Conservation (phyloP, 495 filamentous ascomycete species). For the Neurospora sublineolata region DNA sequence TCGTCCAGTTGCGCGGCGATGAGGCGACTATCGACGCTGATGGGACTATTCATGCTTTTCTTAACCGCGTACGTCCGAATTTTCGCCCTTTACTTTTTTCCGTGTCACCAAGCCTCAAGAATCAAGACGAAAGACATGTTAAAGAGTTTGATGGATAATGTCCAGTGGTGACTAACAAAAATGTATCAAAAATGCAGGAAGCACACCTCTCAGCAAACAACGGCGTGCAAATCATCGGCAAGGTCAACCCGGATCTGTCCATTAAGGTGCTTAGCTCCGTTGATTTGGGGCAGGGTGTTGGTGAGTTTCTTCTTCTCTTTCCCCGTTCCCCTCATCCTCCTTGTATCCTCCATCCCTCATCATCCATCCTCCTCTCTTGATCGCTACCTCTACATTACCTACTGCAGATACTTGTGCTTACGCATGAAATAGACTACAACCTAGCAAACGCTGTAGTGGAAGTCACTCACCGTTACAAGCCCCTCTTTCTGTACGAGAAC, state of each 20-base stretch:
- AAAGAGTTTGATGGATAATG: not conserved
- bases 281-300: slow-evolving; percentile 66
- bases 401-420: not conserved
- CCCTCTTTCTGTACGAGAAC: slow-evolving; percentile 39
- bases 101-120: not conserved
- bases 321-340: not conserved
- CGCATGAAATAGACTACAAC: slow-evolving; percentile 51
- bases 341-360: not conserved
- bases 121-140: not conserved
- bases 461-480: slow-evolving; percentile 72
- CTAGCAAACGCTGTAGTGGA: slow-evolving; percentile 76
- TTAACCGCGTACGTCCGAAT: slow-evolving; percentile 52
- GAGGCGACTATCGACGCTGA: slow-evolving; percentile 63
- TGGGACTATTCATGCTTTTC: slow-evolving; percentile 56
- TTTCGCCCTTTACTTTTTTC: not conserved
- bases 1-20: slow-evolving; percentile 70
- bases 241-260: slow-evolving; percentile 69
- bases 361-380: not conserved
- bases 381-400: slow-evolving; percentile 6
- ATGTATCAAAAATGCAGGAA: slow-evolving; percentile 37
- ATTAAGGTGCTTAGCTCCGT: slow-evolving; percentile 62
- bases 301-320: slow-evolving; percentile 31
- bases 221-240: slow-evolving; percentile 80
- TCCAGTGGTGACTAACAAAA: not conserved
- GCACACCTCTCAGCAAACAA: slow-evolving; percentile 67